A percentile compares a stretch with the other conserved stretches of the same genome.
These are phyloP conservation scores for Pseudogymnoascus sp. DNA, from an alignment of 2,329 filamentous ascomycete genomes.

Conservation along the genomic window DNA sequence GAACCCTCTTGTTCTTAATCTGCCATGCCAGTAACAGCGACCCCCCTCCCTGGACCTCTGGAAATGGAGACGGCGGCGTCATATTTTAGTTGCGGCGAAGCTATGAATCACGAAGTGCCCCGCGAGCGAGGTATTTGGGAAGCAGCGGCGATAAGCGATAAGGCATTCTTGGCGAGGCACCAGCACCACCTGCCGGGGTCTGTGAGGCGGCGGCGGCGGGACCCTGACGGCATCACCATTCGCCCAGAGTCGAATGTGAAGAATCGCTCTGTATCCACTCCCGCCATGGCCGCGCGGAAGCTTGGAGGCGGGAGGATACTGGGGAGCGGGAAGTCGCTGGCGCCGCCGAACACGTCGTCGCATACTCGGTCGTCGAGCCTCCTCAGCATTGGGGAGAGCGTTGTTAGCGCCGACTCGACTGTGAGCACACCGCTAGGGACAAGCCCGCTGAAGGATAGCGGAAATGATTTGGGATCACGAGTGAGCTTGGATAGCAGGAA, in stretches of 20 bases:
- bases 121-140: background rate
- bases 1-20: conserved; percentile 74
- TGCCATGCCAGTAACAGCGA: conserved; percentile 96
- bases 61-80: conserved; percentile 41
- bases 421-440: conserved; percentile 40
- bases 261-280: conserved; percentile 15
- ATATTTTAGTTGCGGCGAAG: background rate
- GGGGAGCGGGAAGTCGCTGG: conserved; percentile 76
- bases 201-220: conserved; percentile 2
- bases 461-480: conserved; percentile 72
- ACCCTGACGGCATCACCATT: conserved; percentile 5
- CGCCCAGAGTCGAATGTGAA: conserved; percentile 5
- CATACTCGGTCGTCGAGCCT: conserved; percentile 29
- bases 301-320: conserved; percentile 88
- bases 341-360: conserved; percentile 48
- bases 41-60: conserved; percentile 78
- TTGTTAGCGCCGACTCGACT: conserved; percentile 66
- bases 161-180: background rate
- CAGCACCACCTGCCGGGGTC: background rate
- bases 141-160: background rate
- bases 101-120: background rate
- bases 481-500: conserved; percentile 56
- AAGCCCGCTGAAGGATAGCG: conserved; percentile 60
- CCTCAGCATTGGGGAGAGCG: conserved; percentile 58
- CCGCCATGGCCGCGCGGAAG: conserved; percentile 69